phyloP scores from a whole-genome alignment of 768 basidiomycete genomes.

The Agaricus sinodeliciosus region DNA sequence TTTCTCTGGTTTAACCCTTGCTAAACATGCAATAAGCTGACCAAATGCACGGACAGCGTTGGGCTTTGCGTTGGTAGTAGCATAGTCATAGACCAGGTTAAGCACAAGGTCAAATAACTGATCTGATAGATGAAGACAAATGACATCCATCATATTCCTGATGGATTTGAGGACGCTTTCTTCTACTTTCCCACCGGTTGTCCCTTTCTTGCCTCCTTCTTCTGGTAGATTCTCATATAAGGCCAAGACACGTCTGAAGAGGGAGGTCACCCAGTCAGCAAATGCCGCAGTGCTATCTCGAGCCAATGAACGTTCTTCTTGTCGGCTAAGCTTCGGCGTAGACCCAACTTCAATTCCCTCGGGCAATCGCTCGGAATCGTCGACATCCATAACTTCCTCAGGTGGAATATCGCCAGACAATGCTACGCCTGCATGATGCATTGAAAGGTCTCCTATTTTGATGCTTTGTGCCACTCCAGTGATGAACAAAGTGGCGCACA shows the following conservation, averaged over 20 bases:
- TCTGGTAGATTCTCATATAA: conserved; percentile 92
- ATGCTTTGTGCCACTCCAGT: conserved; percentile 66
- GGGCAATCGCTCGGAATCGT: conserved; percentile 41
- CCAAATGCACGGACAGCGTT: conserved; percentile 91
- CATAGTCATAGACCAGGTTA: conserved; percentile 80
- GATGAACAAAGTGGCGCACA: conserved; percentile 77
- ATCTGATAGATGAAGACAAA: conserved; percentile 77
- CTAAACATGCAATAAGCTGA: conserved; percentile 79
- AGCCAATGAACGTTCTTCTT: conserved; percentile 67
- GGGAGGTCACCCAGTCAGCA: conserved; percentile 77
- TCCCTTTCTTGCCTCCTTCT: conserved; percentile 84
- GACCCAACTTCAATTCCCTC: conserved; percentile 40
- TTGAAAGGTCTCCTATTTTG: conserved; percentile 71
- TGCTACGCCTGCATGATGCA: conserved; percentile 48
- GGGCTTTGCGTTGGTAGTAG: conserved; percentile 81
- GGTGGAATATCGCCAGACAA: conserved; percentile 47
- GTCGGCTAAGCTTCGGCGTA: conserved; percentile 39
- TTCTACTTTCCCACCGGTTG: conserved; percentile 80
- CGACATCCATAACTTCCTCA: conserved; percentile 49
- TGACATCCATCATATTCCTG: conserved; percentile 73
- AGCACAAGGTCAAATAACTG: conserved; percentile 79
- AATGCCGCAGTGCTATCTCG: conserved; percentile 76
- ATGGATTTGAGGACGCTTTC: conserved; percentile 72
- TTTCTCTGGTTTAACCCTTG: conserved; percentile 69
- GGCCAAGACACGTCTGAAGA: conserved; percentile 72